Percentiles rank a stretch among this genome's conserved stretches.
Evolutionary conservation across 768 basidiomycete genomes (phyloP).

Genomic region (Boletales sp.): DNA sequence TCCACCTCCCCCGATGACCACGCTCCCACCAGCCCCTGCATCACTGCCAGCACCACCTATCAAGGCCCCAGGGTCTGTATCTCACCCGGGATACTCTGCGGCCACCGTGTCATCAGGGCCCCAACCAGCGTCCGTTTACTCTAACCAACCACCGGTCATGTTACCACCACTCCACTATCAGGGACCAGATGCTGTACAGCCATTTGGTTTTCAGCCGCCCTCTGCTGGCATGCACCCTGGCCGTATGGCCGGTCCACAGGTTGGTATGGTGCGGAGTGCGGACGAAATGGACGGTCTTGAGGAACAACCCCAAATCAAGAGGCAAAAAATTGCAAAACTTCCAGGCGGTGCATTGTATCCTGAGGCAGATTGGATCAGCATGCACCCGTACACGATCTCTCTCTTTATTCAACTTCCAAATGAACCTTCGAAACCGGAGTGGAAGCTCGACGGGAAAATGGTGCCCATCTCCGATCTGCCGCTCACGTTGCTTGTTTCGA

Average conservation of each 20-base stretch:
- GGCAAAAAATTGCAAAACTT: conserved; percentile 81
- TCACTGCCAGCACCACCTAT: conserved; percentile 70
- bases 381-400: conserved; percentile 91
- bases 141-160: conserved; percentile 68
- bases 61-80: conserved; percentile 38
- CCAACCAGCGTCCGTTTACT: conserved; percentile 77
- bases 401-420: conserved; percentile 80
- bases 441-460: conserved; percentile 82
- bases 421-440: conserved; percentile 83
- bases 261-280: conserved; percentile 72
- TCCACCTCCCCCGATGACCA: conserved; percentile 57
- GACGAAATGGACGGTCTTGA: conserved; percentile 79
- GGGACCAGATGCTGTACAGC: conserved; percentile 69
- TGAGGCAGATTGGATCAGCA: conserved; percentile 84
- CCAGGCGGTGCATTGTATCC: conserved; percentile 82
- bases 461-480: conserved; percentile 81
- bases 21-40: conserved; percentile 64
- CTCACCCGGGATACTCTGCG: conserved; percentile 62
- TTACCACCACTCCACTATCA: conserved; percentile 83
- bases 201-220: conserved; percentile 76
- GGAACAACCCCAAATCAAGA: conserved; percentile 78
- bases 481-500: conserved; percentile 79
- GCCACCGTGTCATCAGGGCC: conserved; percentile 90
- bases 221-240: conserved; percentile 67
- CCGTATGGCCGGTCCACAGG: conserved; percentile 56